Percentiles rank a stretch among this genome's conserved stretches.
phyloP scores from a whole-genome alignment of 176 grass and related monocot genomes.

The Avena atlantica region DNA sequence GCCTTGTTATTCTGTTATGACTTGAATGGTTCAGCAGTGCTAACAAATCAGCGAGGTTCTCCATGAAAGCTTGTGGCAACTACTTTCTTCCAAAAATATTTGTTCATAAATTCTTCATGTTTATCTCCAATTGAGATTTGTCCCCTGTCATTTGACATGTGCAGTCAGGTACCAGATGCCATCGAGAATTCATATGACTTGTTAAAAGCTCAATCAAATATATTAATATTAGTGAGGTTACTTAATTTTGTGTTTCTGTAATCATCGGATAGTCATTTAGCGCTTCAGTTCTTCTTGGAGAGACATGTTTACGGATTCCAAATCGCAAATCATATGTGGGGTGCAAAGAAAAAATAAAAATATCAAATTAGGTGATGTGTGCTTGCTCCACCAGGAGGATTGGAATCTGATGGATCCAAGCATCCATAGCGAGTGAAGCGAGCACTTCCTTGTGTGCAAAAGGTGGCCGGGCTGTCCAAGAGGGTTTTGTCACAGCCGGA shows the following conservation, averaged over 20 bases:
- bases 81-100: background rate
- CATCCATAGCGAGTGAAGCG: conserved; percentile 40
- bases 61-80: background rate
- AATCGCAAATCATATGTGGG: background rate
- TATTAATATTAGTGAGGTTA: background rate
- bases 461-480: conserved; percentile 87
- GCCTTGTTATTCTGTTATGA: background rate
- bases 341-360: background rate
- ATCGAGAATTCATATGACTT: too few species aligned
- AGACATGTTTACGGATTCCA: background rate
- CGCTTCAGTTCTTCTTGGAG: background rate
- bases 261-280: too few species aligned
- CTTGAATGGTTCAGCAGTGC: background rate
- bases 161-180: background rate
- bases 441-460: conserved; percentile 67
- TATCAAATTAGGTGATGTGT: conserved; percentile 30
- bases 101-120: background rate
- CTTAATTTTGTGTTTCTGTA: background rate
- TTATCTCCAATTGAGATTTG: background rate
- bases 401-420: conserved; percentile 46
- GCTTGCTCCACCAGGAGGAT: conserved; percentile 49
- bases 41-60: background rate
- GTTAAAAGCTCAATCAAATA: too few species aligned
- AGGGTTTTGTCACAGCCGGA: conserved; percentile 71
- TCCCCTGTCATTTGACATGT: background rate